A percentile compares a stretch with the other conserved stretches of the same genome.
phyloP scores from a whole-genome alignment of 441 rosid genomes.

The Flueggea neowawraea region DNA sequence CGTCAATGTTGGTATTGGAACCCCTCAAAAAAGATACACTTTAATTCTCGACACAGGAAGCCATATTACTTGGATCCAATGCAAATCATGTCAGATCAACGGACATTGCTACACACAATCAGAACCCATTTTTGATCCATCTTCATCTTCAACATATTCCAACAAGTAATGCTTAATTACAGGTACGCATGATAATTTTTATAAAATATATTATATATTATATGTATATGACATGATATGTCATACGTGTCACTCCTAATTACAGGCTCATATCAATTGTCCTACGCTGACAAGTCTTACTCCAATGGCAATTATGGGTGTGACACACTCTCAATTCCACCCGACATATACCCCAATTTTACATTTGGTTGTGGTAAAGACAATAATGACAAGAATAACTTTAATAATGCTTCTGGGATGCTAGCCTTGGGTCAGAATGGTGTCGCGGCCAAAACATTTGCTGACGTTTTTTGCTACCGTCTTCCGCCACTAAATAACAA shows the following conservation, averaged over 20 bases:
- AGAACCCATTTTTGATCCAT: background rate
- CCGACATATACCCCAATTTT: background rate
- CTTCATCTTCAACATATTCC: background rate
- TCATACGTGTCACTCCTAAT: too few relatives aligned
- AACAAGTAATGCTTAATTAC: background rate
- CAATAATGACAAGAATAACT: background rate
- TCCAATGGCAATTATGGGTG: background rate
- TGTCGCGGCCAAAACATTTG: background rate
- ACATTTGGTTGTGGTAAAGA: background rate
- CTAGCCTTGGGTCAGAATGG: background rate
- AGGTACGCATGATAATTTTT: background rate
- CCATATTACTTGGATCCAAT: constrained; percentile 74
- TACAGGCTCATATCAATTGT: too few relatives aligned
- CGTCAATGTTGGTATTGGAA: constrained; percentile 58
- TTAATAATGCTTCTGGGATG: background rate
- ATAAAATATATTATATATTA: too few relatives aligned
- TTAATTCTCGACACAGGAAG: constrained; percentile 78
- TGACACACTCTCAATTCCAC: background rate
- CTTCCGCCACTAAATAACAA: background rate
- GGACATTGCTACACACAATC: background rate
- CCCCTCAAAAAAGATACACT: constrained; percentile 39
- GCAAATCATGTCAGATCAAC: constrained; percentile 41
- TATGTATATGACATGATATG: too few relatives aligned
- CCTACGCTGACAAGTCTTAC: background rate
- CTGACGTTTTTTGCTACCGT: background rate